Base-by-base conservation (phyloP, 129 eudicot species). In the Flaveria trinervia region DNA sequence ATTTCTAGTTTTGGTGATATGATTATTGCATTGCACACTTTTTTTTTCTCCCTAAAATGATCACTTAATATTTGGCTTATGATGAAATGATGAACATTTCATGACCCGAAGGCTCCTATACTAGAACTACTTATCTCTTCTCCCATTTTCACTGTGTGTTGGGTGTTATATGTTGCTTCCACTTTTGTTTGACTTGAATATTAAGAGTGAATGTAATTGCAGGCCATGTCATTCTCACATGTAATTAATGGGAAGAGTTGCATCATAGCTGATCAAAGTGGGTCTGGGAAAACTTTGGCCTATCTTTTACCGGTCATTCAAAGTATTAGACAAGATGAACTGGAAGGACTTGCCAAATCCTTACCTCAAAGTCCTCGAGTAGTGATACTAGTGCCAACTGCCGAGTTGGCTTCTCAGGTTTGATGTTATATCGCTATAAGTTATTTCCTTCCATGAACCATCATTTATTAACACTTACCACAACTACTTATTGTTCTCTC, bases 381-480 rank as follows among this genome's bases (percentile, higher is more conserved):
- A 55, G 86, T 94, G 62, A 78, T 94, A 69, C 72, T 94, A 80
- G 98, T 91, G 48, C 98, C 98, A 41, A 94, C 98, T 72, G 96
- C 98, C 57, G 98, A 94, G 86, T 84, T 94, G 88, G 98, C 93
- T 75, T 89, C 98, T 79, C 98, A 94, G 97, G 98, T 91, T 22
- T 41, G 85, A 39, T 75, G 2, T 14, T 50, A 75, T 39, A 43
- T 59, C 52, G 64, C 70, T 71, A 43, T 50, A 41, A 25, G 43
- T 60, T 55, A 72, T 74, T 23, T 41, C 25, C 33, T 50, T 70
- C 60, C 62, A 79, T 22, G 30, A 60, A 59, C 39, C 9, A 26
- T 78, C 69, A 23, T 17, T 55, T 46, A 61, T 79, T 48, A 51
- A 18, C 48, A 56, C 74, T 75, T 16, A 15, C 52, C 6, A 43